Percentiles rank a stretch among this genome's conserved stretches.
These are phyloP conservation scores for Eimeria sp. DNA, from an alignment of 169 alveolate species.

Conservation along the genomic window DNA sequence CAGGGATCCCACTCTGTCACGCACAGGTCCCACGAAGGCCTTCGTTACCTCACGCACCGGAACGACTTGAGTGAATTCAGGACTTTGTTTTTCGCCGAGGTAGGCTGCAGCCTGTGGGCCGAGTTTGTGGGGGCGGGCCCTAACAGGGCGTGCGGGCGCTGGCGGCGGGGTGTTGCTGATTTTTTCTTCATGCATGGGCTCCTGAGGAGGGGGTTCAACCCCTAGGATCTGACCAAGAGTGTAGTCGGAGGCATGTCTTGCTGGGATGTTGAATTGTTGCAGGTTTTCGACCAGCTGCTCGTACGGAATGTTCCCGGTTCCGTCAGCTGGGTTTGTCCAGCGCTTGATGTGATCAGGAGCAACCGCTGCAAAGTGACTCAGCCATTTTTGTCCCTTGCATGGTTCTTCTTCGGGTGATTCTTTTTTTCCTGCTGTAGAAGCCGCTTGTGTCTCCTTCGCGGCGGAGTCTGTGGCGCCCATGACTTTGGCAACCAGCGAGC, in stretches of 20 bases:
- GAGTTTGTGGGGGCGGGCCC: conserved; percentile 74
- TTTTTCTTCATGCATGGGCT: conserved; percentile 24
- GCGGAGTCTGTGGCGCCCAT: conserved; percentile 68
- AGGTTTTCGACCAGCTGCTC: conserved; percentile 79
- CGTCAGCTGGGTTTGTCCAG: conserved; percentile 78
- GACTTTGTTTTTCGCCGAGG: conserved; percentile 60
- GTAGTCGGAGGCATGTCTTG: conserved; percentile 52
- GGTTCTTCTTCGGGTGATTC: not conserved
- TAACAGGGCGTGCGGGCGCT: not conserved
- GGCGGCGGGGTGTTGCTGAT: not conserved
- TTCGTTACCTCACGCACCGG: conserved; percentile 70
- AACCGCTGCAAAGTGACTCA: conserved; percentile 72
- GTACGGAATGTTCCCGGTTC: conserved; percentile 70
- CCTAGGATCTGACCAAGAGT: conserved; percentile 62
- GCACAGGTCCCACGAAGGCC: conserved; percentile 74
- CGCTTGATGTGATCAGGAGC: conserved; percentile 80
- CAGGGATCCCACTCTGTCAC: conserved; percentile 15
- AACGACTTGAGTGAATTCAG: conserved; percentile 44
- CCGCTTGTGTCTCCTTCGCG: not conserved
- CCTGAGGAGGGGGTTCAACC: conserved; percentile 52
- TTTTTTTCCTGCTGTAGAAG: not conserved
- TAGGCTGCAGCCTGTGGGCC: conserved; percentile 54
- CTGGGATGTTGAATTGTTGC: conserved; percentile 74
- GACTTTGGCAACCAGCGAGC: conserved; percentile 70
- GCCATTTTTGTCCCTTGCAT: conserved; percentile 50